A percentile compares a stretch with the other conserved stretches of the same genome.
These are phyloP conservation scores for Pelargonium cotyledonis DNA, from an alignment of 441 rosid genomes.

Conservation along the genomic window DNA sequence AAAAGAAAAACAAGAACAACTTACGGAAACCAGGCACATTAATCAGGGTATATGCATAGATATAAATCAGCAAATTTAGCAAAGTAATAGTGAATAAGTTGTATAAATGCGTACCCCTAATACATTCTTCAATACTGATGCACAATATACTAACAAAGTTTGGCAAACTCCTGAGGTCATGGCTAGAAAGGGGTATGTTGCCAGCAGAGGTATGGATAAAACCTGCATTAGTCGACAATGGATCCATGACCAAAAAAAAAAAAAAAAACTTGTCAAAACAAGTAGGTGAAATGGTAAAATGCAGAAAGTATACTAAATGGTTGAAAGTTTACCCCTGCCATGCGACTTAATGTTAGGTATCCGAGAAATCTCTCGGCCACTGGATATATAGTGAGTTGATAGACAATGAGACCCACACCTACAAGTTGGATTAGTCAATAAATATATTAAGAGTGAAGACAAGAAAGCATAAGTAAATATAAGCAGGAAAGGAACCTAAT, in stretches of 20 bases:
- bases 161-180: not conserved
- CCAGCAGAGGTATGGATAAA: not conserved
- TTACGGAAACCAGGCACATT: too few relatives aligned
- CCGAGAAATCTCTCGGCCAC: not conserved
- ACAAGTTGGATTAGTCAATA: not conserved
- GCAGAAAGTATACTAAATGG: too few relatives aligned
- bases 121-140: not conserved
- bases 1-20: too few relatives aligned
- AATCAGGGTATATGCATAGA: too few relatives aligned
- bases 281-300: too few relatives aligned
- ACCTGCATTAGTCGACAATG: not conserved
- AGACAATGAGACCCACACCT: not conserved
- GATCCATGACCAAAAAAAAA: too few relatives aligned
- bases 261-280: too few relatives aligned
- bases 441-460: too few relatives aligned
- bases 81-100: too few relatives aligned
- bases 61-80: too few relatives aligned
- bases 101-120: not conserved
- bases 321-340: not conserved
- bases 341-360: not conserved
- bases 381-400: not conserved
- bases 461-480: too few relatives aligned
- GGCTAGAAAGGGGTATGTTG: not conserved
- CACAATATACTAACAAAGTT: not conserved
- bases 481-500: too few relatives aligned